Base-by-base conservation (phyloP, 306 rosid genomes). In the Carpinus viminea region DNA sequence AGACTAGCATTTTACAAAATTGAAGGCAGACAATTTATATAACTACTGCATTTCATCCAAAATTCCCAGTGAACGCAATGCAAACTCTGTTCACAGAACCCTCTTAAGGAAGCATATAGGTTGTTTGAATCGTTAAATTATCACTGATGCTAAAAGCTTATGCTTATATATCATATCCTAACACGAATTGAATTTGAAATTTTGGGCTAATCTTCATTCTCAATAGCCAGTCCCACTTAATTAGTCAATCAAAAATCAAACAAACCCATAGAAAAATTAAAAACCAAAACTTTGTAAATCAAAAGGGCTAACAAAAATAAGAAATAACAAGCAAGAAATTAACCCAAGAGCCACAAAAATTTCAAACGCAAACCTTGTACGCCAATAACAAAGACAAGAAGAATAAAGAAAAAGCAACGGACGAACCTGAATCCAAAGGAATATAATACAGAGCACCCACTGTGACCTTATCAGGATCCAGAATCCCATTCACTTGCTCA, bases 351-450 rank as follows among this genome's bases (percentile, higher is more conserved):
- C 75, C 55, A 72, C 48, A 83, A 38, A 52, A 18, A 64, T 31
- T 53, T 73, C 80, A 85, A 3, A 47, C 41, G 66, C 13, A 83
- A 80, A 61, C 1, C 52, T 21, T 31, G 12, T 2, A n/a, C 28
- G 41, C 26, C 26, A 68, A 64, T 56, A 72, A 8, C 34, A 45
- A 59, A 48, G 10, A 54, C 61, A 46, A 68, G 7, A 68, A 53
- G 10, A 45, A 48, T 61, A 52, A 43, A n/a, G 18, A 86, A 73
- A 41, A 55, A 45, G 45, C 77, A 59, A 76, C 26, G 52, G 76
- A 84, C 92, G 77, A 12, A 93, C 99, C 99, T 43, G 99, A 95
- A 91, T 95, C 77, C 36, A 95, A 83, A 79, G 99, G 99, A 26
- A 95, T 85, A 80, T 90, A 93, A 91, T 88, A 95, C 46, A 95